Base-by-base conservation (phyloP, 2,329 filamentous ascomycete genomes). In the Ambrosiella cleistominuta region DNA sequence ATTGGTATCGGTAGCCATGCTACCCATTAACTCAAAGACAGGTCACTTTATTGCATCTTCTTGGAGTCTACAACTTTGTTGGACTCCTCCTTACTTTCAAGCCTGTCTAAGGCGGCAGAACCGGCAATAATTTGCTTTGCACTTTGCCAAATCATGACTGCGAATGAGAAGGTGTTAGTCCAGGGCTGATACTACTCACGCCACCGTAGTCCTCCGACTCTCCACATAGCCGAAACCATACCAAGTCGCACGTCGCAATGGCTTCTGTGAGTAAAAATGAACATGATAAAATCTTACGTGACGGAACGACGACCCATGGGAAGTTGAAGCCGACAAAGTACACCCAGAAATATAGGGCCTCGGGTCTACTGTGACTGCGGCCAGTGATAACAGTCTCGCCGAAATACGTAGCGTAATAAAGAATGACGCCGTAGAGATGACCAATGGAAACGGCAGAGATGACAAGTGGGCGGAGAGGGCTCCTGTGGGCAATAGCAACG, bases 311-410 rank as follows among this genome's bases (percentile, higher is more conserved):
- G 3, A 52, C 58, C 81, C 81, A 84, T 0, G 80, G 78, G 13
- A 74, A 65, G 64, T 84, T 84, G 66, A 82, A 76, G 1, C 75
- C 76, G 4, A 79, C 70, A 61, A 80, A 83, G 63, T 83, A 84
- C 15, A 78, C 69, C 80, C 80, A 83, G 63, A 77, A 81, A 63
- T 84, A 84, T 37, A 78, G 65, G 19, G 71, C 68, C 67, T 83
- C 81, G 1, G 80, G 80, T 27, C 81, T 73, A 63, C 76, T 80
- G 64, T 80, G 77, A 17, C 70, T 70, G 19, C 71, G 67, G 2
- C 74, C 76, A 12, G 67, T 68, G 60, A 72, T 67, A 39, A 68
- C 68, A 59, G 71, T 66, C 61, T 80, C 77, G 54, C 71, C 70
- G 57, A 74, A 69, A 65, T 75, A 78, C 13, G 81, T 84, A 1